These are phyloP conservation scores for Isabelozyma gotoi DNA, from an alignment of 805 yeast genomes.

Conservation along the genomic window DNA sequence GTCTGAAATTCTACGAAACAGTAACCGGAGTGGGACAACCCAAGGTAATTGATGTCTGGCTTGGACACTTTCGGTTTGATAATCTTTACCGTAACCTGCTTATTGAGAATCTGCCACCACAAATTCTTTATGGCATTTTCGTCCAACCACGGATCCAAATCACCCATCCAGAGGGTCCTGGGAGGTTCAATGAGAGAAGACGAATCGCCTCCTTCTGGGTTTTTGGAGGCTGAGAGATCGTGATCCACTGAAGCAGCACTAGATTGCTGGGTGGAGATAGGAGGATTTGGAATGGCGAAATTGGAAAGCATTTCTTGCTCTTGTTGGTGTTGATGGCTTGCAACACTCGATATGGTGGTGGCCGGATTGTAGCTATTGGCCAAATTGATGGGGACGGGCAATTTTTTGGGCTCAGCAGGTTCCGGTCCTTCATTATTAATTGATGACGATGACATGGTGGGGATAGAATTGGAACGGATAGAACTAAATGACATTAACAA, in stretches of 20 bases:
- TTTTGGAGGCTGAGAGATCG: neutral
- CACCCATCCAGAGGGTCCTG: slow-evolving; percentile 87
- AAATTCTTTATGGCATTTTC: slow-evolving; percentile 53
- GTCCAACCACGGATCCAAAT: slow-evolving; percentile 76
- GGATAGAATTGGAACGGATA: neutral
- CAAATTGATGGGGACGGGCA: neutral
- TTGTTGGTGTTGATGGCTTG: slow-evolving; percentile 43
- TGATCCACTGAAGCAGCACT: slow-evolving; percentile 25
- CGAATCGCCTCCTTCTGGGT: neutral
- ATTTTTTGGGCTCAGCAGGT: neutral
- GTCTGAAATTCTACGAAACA: slow-evolving; percentile 76
- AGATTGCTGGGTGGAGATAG: slow-evolving; percentile 37
- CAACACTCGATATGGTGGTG: slow-evolving; percentile 26
- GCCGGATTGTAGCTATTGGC: slow-evolving; percentile 4
- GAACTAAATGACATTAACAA: neutral
- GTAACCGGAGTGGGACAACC: slow-evolving; percentile 53
- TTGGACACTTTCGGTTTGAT: slow-evolving; percentile 46
- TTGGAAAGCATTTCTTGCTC: slow-evolving; percentile 41
- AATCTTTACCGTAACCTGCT: slow-evolving; percentile 62
- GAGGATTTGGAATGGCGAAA: slow-evolving; percentile 43
- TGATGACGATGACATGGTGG: no score
- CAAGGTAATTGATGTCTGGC: slow-evolving; percentile 19
- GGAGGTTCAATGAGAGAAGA: slow-evolving; percentile 54
- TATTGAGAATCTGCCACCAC: slow-evolving; percentile 59
- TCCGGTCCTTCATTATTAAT: neutral